phyloP scores from a whole-genome alignment of 805 yeast genomes.

The Diddensiella santjacobensis region DNA sequence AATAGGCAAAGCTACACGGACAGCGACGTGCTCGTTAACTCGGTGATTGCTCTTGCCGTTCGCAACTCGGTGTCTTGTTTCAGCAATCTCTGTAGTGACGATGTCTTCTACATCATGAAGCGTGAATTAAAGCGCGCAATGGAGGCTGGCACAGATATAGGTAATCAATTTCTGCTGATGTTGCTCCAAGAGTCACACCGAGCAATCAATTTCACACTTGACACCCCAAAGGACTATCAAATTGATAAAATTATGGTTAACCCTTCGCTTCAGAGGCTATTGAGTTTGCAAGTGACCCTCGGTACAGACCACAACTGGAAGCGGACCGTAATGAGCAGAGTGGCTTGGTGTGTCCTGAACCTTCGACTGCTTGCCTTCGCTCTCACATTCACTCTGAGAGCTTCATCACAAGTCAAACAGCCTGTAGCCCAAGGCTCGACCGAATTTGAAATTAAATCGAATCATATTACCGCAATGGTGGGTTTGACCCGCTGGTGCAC shows the following conservation, averaged over 20 bases:
- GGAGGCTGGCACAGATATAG: constrained; percentile 24
- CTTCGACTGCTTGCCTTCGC: constrained; percentile 70
- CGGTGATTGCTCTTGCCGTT: constrained; percentile 58
- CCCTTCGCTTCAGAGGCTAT: constrained; percentile 71
- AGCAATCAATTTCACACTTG: constrained; percentile 70
- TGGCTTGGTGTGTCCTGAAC: constrained; percentile 64
- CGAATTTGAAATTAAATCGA: constrained; percentile 28
- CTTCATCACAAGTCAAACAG: constrained; percentile 20
- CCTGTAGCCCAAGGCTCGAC: constrained; percentile 51
- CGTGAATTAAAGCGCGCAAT: constrained; percentile 38
- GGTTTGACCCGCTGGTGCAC: constrained; percentile 86
- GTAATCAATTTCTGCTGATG: constrained; percentile 37
- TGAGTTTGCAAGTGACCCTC: constrained; percentile 64
- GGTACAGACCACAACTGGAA: constrained; percentile 50
- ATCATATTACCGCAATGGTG: constrained; percentile 36
- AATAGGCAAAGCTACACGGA: constrained; percentile 8
- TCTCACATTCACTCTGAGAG: constrained; percentile 57
- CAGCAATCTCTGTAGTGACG: constrained; percentile 64
- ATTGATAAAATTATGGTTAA: constrained; percentile 70
- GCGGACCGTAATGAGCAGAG: constrained; percentile 41
- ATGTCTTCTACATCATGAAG: constrained; percentile 56
- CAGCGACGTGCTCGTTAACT: constrained; percentile 9
- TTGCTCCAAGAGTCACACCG: constrained; percentile 65
- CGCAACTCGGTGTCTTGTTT: constrained; percentile 70
- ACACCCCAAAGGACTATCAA: constrained; percentile 60